Conservation (phyloP, 2,329 filamentous ascomycete genomes). For the Lasiodiplodia sp. region DNA sequence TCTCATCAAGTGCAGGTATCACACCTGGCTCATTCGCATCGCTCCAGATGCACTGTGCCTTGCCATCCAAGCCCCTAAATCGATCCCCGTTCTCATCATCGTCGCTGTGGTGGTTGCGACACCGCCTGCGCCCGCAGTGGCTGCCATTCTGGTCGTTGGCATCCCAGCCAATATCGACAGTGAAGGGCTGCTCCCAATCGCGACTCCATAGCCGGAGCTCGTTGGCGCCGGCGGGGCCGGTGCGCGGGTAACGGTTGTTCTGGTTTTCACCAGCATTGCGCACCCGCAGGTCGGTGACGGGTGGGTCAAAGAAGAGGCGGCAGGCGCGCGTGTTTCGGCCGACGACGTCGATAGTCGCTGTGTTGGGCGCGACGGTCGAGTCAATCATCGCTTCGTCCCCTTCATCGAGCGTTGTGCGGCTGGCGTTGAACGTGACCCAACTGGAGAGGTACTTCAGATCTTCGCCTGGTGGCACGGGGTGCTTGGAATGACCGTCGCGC, state of each 20-base stretch:
- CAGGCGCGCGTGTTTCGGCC: slow-evolving; percentile 82
- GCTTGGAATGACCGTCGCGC: slow-evolving; percentile 13
- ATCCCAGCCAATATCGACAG: slow-evolving; percentile 74
- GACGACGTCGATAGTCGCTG: slow-evolving; percentile 70
- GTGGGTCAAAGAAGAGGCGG: slow-evolving; percentile 71
- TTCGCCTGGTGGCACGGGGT: slow-evolving; percentile 49
- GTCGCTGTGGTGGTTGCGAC: slow-evolving; percentile 24
- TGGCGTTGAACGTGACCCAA: slow-evolving; percentile 73
- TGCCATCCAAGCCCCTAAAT: slow-evolving; percentile 54
- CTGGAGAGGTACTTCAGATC: slow-evolving; percentile 49
- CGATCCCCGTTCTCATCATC: slow-evolving; percentile 34
- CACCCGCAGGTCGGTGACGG: slow-evolving; percentile 71
- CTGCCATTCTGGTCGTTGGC: slow-evolving; percentile 36
- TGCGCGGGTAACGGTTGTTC: slow-evolving; percentile 70
- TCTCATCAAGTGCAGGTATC: slow-evolving; percentile 86
- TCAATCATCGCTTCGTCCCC: not conserved
- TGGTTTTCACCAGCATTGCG: slow-evolving; percentile 60
- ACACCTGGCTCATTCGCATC: slow-evolving; percentile 76
- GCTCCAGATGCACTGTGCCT: slow-evolving; percentile 83
- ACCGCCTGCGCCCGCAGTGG: not conserved
- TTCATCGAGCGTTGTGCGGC: slow-evolving; percentile 37
- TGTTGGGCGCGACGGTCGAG: slow-evolving; percentile 36
- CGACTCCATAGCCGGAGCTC: slow-evolving; percentile 83
- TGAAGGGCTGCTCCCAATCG: slow-evolving; percentile 79
- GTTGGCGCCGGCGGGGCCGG: slow-evolving; percentile 68